These are phyloP conservation scores for Chaetomiaceae sp. DNA, from an alignment of 2,329 filamentous ascomycete genomes.

Conservation along the genomic window DNA sequence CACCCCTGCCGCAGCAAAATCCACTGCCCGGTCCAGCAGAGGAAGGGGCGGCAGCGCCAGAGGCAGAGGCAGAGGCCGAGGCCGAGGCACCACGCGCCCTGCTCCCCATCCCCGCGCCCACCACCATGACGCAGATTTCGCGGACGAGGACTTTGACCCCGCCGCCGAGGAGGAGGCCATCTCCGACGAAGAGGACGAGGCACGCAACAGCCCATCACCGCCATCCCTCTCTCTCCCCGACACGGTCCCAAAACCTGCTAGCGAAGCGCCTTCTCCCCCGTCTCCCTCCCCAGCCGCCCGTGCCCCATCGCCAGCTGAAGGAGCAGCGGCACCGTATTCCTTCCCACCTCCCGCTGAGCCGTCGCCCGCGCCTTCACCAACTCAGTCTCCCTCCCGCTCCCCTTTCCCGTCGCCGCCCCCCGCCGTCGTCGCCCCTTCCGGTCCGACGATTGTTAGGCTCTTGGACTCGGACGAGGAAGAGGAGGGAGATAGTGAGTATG, in stretches of 20 bases:
- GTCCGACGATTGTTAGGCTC: conserved; percentile 32
- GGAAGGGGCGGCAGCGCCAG: neutral
- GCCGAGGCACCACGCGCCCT: neutral
- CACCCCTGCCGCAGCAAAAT: too few relatives aligned
- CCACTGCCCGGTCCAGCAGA: too few relatives aligned
- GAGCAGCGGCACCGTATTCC: too few relatives aligned
- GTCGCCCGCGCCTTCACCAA: too few relatives aligned
- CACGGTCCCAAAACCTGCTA: too few relatives aligned
- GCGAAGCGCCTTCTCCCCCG: neutral
- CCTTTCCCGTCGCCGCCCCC: conserved; percentile 1
- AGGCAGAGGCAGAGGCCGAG: neutral
- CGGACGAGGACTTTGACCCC: conserved; percentile 21
- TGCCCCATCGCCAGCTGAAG: neutral
- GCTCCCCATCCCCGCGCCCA: neutral
- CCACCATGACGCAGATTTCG: too few relatives aligned
- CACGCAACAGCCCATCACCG: conserved; percentile 11
- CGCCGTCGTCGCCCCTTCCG: conserved; percentile 17
- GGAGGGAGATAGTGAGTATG: neutral
- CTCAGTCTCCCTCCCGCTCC: too few relatives aligned
- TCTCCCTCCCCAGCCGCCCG: neutral
- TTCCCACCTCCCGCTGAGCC: neutral
- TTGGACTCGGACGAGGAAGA: conserved; percentile 25
- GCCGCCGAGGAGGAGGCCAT: conserved; percentile 19
- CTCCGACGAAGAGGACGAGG: conserved; percentile 19
- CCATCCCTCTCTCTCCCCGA: too few relatives aligned